Evolutionary conservation across 257 asterid genomes (phyloP), one percentile per base, ranked within the genome.

Genomic region (Salvia splendens): DNA sequence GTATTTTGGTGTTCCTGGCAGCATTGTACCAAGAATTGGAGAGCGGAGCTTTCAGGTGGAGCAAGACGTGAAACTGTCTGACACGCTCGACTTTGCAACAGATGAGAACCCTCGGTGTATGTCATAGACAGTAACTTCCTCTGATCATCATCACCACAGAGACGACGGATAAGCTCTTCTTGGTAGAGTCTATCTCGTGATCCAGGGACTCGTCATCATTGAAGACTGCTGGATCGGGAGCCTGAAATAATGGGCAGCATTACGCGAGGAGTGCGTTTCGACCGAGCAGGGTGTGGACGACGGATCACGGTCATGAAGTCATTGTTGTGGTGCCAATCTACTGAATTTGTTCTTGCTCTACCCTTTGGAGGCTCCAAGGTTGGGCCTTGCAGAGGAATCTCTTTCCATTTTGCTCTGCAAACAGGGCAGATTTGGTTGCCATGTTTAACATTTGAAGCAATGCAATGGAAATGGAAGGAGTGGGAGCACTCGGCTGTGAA

Each of bases 401-500:
- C 96, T 65, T 80, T 91, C 99, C 99, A 94, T 38, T 88, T 89
- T 0, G 97, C 96, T 69, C 97, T 70, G 79, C 99, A 94, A 70
- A 94, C 86, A 0, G 99, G 99, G 87, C 99, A 94, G 42, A 87
- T 73, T 72, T 81, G 88, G 81, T 94, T 91, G 12, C 99, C 99
- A 54, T 94, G 95, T 79, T 94, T 91, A 71, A 89, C 96, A 64
- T 87, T 94, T 40, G 97, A 94, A 61, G 95, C 88, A 61, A 94
- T 91, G 82, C 99, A 94, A 0, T 91, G 92, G 82, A 94, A 94
- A 79, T 94, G 99, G 64, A 93, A 93, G 61, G 99, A 88, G 70
- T 93, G 99, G 12, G 96, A 88, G 72, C 97, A 90, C 78, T 93
- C 99, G 12, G 96, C 99, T 12, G 97, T 94, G 77, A 88, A 94